Evolutionary conservation across 2,329 filamentous ascomycete species (phyloP).

Genomic region (Plectosphaerella plurivora): DNA sequence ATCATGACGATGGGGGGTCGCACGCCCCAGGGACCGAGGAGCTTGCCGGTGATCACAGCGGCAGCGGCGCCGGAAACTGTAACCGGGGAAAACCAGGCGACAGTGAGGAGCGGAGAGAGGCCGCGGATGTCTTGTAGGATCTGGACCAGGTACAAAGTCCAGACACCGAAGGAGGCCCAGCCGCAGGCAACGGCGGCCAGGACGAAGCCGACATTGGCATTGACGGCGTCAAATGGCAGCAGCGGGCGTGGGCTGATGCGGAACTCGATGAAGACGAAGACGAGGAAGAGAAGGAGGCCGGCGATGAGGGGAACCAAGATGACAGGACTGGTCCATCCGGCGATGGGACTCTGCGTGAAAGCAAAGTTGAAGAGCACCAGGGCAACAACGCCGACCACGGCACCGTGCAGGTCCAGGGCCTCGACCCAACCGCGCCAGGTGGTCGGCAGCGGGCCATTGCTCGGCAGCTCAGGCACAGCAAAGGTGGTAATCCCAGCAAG

Average conservation of each 20-base stretch:
- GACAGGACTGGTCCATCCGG: constrained; percentile 53
- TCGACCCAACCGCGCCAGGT: constrained; percentile 13
- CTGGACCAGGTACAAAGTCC: constrained; percentile 46
- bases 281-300: constrained; percentile 46
- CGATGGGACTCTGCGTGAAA: constrained; percentile 60
- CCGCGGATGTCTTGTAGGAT: constrained; percentile 40
- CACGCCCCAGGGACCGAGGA: constrained; percentile 31
- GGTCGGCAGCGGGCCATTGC: constrained; percentile 8
- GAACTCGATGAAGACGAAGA: constrained; percentile 55
- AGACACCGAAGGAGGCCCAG: constrained; percentile 51
- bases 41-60: constrained; percentile 35
- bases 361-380: constrained; percentile 62
- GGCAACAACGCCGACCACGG: constrained; percentile 42
- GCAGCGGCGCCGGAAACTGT: constrained; percentile 38
- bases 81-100: constrained; percentile 39
- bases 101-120: constrained; percentile 35
- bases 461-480: constrained; percentile 27
- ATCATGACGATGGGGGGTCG: constrained; percentile 37
- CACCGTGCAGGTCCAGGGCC: constrained; percentile 34
- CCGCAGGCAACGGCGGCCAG: constrained; percentile 48
- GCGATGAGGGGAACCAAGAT: constrained; percentile 54
- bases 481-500: constrained; percentile 25
- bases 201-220: constrained; percentile 47
- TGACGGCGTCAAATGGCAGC: constrained; percentile 49
- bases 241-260: constrained; percentile 44